Evolutionary conservation across 73 alveolate species (phyloP), one percentile per base, ranked within the genome.

Genomic region (Paramecium tetraurelia): DNA sequence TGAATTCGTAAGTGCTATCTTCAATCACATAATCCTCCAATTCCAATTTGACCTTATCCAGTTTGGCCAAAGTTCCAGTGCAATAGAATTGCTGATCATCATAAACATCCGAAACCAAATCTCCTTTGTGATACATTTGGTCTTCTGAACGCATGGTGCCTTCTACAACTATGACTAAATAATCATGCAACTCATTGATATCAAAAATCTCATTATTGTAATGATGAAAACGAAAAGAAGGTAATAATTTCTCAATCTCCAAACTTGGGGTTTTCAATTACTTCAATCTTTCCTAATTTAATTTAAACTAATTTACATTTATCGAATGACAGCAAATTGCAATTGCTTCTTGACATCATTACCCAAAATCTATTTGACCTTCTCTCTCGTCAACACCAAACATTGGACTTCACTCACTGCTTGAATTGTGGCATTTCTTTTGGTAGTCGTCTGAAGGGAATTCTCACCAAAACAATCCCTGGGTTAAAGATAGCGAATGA

Each of bases 351-450:
- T 85, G 0, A 92, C 86, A 44, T 92, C 44, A 24, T 93, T 57
- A 2, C 95, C 93, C 22, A 93, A 58, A 18, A 90, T 70, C 48
- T 84, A 58, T 16, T 92, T 92, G 0, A 93, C 72, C 14, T 41
- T 86, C 21, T 92, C 95, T 77, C 95, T 89, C 5, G 93, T 85
- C 29, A 93, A 68, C 12, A 80, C 84, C n/a, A 93, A 58, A 92
- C 96, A 93, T 44, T 92, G 20, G 16, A 92, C 95, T 20, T 76
- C 93, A 16, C 86, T 86, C 12, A 89, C 18, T 44, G 94, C 94
- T 46, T 71, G 11, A 16, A 89, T 71, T 33, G 92, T 89, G 44
- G 87, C 71, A 29, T 63, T 59, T 46, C 94, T 70, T 89, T 69
- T 71, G 9, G 80, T 59, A 10, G 68, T 59, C 16, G 18, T 59